phyloP scores from a whole-genome alignment of 2,329 filamentous ascomycete species.

The Microcyclospora tardicrescens region DNA sequence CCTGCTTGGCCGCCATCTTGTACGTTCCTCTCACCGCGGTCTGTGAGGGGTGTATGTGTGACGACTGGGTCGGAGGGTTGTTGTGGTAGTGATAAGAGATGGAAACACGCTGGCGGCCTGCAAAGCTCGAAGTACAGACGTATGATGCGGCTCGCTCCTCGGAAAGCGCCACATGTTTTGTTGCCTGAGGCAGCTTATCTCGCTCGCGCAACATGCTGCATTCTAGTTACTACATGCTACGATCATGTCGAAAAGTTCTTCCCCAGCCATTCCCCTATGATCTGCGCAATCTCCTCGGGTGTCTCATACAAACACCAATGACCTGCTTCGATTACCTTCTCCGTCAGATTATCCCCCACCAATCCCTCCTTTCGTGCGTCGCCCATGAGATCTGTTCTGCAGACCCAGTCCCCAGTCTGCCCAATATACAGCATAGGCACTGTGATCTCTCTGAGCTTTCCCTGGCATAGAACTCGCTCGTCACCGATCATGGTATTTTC shows the following conservation, averaged over 20 bases:
- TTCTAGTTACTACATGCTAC: too few species aligned
- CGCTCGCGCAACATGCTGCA: too few species aligned
- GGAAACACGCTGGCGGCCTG: too few species aligned
- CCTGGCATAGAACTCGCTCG: slow-evolving; percentile 12
- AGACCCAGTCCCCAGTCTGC: slow-evolving; percentile 23
- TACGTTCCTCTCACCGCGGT: neutral
- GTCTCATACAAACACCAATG: slow-evolving; percentile 27
- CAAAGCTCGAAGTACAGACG: too few species aligned
- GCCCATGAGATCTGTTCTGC: slow-evolving; percentile 20
- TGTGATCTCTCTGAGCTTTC: slow-evolving; percentile 19
- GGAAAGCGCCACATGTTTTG: too few species aligned
- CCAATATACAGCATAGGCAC: slow-evolving; percentile 28
- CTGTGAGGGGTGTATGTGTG: neutral
- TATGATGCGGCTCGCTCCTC: too few species aligned
- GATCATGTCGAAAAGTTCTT: neutral
- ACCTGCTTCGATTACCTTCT: slow-evolving; percentile 20
- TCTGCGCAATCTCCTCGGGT: slow-evolving; percentile 17
- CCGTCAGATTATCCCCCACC: slow-evolving; percentile 21
- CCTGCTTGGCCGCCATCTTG: slow-evolving; percentile 49
- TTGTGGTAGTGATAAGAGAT: too few species aligned
- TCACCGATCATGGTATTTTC: slow-evolving; percentile 19
- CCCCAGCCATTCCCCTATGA: slow-evolving; percentile 7
- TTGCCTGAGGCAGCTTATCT: too few species aligned
- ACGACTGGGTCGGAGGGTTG: too few species aligned
- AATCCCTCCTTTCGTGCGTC: slow-evolving; percentile 14